Evolutionary conservation across 176 grass and related monocot species (phyloP), one percentile per base, ranked within the genome.

Genomic region (Eragrostis nindensis): DNA sequence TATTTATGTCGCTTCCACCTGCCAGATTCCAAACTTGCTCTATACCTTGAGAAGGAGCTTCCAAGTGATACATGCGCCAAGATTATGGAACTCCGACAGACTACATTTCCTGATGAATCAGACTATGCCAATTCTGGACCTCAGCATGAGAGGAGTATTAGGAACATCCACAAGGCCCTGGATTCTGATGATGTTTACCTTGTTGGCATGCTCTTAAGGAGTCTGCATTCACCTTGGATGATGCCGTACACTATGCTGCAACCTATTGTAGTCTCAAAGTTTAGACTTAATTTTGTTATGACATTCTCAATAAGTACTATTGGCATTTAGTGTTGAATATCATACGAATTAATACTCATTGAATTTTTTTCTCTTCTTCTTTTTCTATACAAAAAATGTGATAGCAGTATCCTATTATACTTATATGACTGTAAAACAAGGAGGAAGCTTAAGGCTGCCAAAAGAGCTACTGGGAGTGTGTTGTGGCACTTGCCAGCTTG

Each of bases 31-130:
- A 2, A 80, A 80, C 9, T 73, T 94, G 57, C 89, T 91, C 43
- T 22, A 19, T 89, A 86, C 85, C 84, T 94, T 0, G 84, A 89
- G 92, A 94, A 91, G 84, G 81, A 87, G 68, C 86, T 94, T n/a
- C 81, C 92, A 4, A 67, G 11, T 62, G 77, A 89, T 49, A 56
- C 65, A 15, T 86, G 83, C 47, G 27, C 39, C 26, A 83, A 68
- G 73, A 53, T 94, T 25, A 85, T 74, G 71, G 79, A 74, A 66
- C 12, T 73, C 36, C 87, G 74, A 7, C 46, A 0, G 2, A 73
- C 53, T 24, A 15, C 75, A 3, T 48, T 68, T 52, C 81, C 6
- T 14, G 46, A 72, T 19, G 77, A 85, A 46, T 43, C 57, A 10
- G 62, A 72, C n/a, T 21, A 13, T 30, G 57, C 57, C 42, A n/a